Conservation (phyloP, 1,284 basidiomycete species). For the Puccinia novopanici region DNA sequence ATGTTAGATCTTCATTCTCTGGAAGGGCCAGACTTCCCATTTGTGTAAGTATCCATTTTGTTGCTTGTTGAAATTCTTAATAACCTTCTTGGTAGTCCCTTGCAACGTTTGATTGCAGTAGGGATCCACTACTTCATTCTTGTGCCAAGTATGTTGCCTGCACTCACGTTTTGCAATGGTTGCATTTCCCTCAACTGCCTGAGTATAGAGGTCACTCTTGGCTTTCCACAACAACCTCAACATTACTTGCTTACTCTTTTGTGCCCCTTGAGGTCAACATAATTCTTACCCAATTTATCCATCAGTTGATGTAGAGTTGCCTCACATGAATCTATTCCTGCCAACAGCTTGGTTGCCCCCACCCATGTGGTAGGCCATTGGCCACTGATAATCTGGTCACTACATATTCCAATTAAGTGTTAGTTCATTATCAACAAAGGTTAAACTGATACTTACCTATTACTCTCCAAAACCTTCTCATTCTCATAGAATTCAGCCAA, state of each 20-base stretch:
- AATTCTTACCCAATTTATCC: not conserved
- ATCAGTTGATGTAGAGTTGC: not conserved
- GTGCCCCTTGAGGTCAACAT: not conserved
- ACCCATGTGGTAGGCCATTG: not conserved
- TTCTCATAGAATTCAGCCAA: conserved; percentile 5
- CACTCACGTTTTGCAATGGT: not conserved
- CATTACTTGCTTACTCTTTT: not conserved
- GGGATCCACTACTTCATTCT: not conserved
- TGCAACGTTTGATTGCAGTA: not conserved
- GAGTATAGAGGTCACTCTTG: not conserved
- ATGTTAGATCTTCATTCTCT: not conserved
- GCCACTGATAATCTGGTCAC: not conserved
- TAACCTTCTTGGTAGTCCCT: not conserved
- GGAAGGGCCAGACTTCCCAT: not conserved
- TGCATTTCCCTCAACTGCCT: not conserved
- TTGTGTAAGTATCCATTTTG: not conserved
- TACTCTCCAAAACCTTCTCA: not conserved
- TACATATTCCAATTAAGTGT: not conserved
- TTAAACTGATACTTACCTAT: not conserved
- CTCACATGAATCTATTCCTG: not conserved
- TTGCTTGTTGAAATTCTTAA: not conserved
- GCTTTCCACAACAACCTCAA: not conserved
- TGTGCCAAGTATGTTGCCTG: not conserved
- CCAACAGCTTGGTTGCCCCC: not conserved
- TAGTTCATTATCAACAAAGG: not conserved